Conservation (phyloP, 352 stramenopile species). For the Globisporangium iwayamae region DNA sequence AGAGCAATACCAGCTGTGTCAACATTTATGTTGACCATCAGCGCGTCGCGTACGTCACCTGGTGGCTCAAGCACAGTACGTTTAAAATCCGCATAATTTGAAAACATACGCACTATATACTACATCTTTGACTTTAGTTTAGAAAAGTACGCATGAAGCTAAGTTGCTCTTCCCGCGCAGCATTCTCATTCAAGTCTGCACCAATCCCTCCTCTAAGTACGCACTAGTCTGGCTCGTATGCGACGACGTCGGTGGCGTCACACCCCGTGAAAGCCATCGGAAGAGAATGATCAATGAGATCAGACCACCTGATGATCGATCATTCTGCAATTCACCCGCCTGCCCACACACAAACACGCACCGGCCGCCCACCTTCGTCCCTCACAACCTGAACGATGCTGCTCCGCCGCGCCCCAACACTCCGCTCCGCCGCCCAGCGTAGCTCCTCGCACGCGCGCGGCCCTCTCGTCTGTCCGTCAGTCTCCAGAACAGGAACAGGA, state of each 20-base stretch:
- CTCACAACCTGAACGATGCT: neutral
- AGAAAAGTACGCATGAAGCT: too few relatives aligned
- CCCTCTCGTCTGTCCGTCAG: neutral
- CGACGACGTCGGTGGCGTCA: constrained; percentile 6
- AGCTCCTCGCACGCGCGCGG: neutral
- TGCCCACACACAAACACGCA: too few relatives aligned
- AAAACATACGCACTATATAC: too few relatives aligned
- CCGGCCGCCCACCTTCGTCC: neutral
- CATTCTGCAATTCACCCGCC: neutral
- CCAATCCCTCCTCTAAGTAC: neutral
- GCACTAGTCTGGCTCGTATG: neutral
- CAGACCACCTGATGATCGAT: neutral
- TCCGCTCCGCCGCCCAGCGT: neutral
- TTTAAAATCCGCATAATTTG: too few relatives aligned
- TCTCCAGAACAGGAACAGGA: constrained; percentile 4
- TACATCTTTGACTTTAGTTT: too few relatives aligned
- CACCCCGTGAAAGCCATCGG: neutral
- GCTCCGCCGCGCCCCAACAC: neutral
- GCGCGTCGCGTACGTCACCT: too few relatives aligned
- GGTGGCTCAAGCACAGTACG: too few relatives aligned
- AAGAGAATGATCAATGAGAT: neutral
- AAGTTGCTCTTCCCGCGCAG: too few relatives aligned
- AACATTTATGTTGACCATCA: too few relatives aligned
- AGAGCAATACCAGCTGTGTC: neutral
- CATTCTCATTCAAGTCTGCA: too few relatives aligned